phyloP scores from a whole-genome alignment of 352 stramenopile genomes.

The Phytophthora hibernalis region DNA sequence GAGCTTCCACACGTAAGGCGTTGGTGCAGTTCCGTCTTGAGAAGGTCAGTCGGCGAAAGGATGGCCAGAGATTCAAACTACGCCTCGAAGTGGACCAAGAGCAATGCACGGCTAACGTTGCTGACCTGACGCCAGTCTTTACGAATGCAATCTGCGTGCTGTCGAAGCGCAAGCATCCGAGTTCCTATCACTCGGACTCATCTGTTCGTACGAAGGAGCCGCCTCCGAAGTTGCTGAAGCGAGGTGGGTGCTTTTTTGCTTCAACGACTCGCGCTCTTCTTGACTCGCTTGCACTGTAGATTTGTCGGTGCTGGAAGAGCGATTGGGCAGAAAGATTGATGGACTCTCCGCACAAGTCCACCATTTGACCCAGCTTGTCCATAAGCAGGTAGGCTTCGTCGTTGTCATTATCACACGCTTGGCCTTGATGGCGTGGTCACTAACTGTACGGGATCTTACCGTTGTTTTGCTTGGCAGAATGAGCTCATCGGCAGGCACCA shows the following conservation, averaged over 20 bases:
- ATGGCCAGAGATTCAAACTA: conserved; percentile 87
- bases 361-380: conserved; percentile 63
- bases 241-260: conserved; percentile 40
- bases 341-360: conserved; percentile 57
- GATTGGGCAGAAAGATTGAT: conserved; percentile 62
- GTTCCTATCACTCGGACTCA: conserved; percentile 48
- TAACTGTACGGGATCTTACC: not conserved
- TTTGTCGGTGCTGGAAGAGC: conserved; percentile 66
- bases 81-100: conserved; percentile 87
- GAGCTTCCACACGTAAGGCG: conserved; percentile 60
- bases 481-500: conserved; percentile 59
- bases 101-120: conserved; percentile 82
- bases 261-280: not conserved
- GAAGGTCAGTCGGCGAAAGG: conserved; percentile 87
- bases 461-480: conserved; percentile 36
- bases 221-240: conserved; percentile 66
- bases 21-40: conserved; percentile 85
- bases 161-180: conserved; percentile 86
- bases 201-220: conserved; percentile 56
- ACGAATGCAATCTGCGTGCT: conserved; percentile 89
- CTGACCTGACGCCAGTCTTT: conserved; percentile 80
- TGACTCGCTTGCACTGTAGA: conserved; percentile 45
- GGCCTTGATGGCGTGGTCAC: not conserved
- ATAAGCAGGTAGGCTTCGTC: conserved; percentile 59
- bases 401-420: not conserved